phyloP scores from a whole-genome alignment of 306 rosid species.

The Fagus sylvatica region DNA sequence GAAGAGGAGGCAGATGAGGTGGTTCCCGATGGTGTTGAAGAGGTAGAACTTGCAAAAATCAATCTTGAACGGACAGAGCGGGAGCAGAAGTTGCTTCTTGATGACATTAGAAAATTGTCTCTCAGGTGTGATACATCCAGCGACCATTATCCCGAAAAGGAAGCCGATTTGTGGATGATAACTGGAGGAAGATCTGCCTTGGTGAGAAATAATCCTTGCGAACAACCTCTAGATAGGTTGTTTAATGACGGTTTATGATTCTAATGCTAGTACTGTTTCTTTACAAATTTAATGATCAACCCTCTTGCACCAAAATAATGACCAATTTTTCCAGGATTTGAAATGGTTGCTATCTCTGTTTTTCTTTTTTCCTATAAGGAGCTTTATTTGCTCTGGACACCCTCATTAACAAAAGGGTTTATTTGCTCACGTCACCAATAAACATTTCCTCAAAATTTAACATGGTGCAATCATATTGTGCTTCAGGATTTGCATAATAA shows the following conservation, averaged over 20 bases:
- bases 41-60: slow-evolving; percentile 92
- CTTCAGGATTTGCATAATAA: not conserved
- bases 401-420: not conserved
- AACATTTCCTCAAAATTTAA: not conserved
- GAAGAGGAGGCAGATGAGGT: slow-evolving; percentile 98
- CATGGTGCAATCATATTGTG: not conserved
- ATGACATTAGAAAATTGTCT: slow-evolving; percentile 80
- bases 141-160: slow-evolving; percentile 68
- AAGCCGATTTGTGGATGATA: slow-evolving; percentile 90
- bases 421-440: not conserved
- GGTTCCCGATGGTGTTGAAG: slow-evolving; percentile 99
- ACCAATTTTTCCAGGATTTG: not conserved
- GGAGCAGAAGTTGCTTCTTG: slow-evolving; percentile 78
- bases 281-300: not conserved
- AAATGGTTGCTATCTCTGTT: not conserved
- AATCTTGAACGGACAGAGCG: slow-evolving; percentile 81
- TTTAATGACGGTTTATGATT: slow-evolving; percentile 24
- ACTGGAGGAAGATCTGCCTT: slow-evolving; percentile 66
- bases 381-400: not conserved
- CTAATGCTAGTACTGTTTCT: slow-evolving; percentile 18
- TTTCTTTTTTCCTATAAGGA: not conserved
- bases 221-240: slow-evolving; percentile 21
- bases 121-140: slow-evolving; percentile 57
- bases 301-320: not conserved
- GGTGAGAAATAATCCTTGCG: slow-evolving; percentile 58